A percentile compares a stretch with the other conserved stretches of the same genome.
Evolutionary conservation across 305 asterid species (phyloP).

Genomic region (Fraxinus sp.): DNA sequence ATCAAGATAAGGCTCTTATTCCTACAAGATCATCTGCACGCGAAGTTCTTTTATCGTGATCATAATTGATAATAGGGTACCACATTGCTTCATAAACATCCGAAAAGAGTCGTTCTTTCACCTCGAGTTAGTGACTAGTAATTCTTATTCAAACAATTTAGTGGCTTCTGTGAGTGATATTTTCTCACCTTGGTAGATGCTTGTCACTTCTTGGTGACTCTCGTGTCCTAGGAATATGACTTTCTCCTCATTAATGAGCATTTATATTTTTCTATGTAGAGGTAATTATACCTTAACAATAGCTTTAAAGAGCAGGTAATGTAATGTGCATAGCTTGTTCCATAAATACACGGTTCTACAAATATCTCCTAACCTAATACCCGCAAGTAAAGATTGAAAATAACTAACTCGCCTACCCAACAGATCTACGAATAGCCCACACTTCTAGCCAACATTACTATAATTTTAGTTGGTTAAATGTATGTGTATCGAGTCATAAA

Average conservation of each 20-base stretch:
- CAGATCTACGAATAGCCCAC: background rate
- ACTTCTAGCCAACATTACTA: background rate
- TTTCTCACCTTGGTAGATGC: background rate
- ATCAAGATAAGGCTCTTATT: background rate
- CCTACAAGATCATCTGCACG: background rate
- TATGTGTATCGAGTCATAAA: background rate
- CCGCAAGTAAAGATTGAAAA: background rate
- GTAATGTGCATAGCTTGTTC: background rate
- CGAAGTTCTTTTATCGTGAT: background rate
- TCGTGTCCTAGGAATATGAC: background rate
- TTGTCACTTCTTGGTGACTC: background rate
- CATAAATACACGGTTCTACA: background rate
- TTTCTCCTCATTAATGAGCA: no score
- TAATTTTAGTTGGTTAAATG: background rate
- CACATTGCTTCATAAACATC: no score
- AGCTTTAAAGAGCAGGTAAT: background rate
- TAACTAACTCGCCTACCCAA: background rate
- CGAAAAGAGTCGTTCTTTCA: background rate
- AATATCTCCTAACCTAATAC: background rate
- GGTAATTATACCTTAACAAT: background rate
- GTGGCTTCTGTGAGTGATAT: background rate
- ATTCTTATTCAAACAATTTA: background rate
- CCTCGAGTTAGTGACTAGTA: background rate
- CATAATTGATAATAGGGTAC: background rate
- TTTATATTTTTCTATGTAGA: background rate